Evolutionary conservation across 2,329 filamentous ascomycete genomes (phyloP).

Genomic region (Lachnellula subtilissima): DNA sequence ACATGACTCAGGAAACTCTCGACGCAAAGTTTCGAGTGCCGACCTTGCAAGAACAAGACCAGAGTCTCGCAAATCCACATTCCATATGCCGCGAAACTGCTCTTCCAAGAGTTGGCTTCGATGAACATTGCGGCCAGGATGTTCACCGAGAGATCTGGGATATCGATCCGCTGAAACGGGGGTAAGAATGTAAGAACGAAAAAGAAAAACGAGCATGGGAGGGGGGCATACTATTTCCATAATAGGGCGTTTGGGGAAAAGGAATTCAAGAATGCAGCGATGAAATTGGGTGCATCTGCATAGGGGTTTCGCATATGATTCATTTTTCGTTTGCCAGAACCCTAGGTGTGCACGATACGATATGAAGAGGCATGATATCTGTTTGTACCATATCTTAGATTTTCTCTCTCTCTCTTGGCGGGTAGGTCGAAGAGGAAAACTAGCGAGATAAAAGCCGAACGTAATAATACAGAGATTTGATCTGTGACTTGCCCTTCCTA

Average conservation of each 20-base stretch:
- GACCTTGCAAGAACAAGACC: constrained; percentile 98
- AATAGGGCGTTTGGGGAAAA: constrained; percentile 27
- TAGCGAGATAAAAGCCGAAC: constrained; percentile 2
- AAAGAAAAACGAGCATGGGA: not conserved
- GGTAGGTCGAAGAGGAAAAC: too few species aligned
- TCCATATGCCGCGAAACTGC: constrained; percentile 92
- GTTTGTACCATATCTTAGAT: constrained; percentile 14
- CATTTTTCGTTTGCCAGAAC: too few species aligned
- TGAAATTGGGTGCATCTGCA: constrained; percentile 13
- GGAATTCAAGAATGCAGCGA: constrained; percentile 15
- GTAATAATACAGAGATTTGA: constrained; percentile 10
- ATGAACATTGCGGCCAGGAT: constrained; percentile 99
- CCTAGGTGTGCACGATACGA: not conserved
- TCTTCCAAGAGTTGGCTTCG: constrained; percentile 95
- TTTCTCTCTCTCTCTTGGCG: too few species aligned
- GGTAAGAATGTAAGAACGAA: constrained; percentile 13
- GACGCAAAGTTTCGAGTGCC: constrained; percentile 93
- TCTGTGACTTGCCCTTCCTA: constrained; percentile 1
- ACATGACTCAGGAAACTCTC: constrained; percentile 69
- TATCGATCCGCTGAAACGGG: constrained; percentile 56
- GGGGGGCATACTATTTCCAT: constrained; percentile 23
- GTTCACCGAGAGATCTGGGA: constrained; percentile 83
- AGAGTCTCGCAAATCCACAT: constrained; percentile 98
- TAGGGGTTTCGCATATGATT: not conserved
- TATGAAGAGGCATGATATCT: constrained; percentile 2